Evolutionary conservation across 345 rosid species (phyloP).

Genomic region (Lumnitzera racemosa): DNA sequence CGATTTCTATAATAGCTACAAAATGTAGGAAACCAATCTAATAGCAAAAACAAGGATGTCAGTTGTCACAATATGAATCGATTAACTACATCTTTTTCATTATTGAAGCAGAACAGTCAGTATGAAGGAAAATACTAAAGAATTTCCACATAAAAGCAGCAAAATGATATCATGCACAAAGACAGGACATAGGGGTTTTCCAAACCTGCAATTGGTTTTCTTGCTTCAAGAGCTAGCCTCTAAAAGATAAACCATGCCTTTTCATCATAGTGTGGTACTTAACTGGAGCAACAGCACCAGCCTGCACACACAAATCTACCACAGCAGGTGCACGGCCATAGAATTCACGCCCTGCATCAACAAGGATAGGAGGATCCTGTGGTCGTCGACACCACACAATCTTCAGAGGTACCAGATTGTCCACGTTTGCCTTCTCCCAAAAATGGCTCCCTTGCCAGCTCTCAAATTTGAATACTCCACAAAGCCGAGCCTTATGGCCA

Average conservation of each 20-base stretch:
- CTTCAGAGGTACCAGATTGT: conserved; percentile 72
- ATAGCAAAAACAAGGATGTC: too few species aligned
- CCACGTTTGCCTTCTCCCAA: conserved; percentile 73
- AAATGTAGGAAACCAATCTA: too few species aligned
- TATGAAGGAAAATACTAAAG: too few species aligned
- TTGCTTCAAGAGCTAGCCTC: too few species aligned
- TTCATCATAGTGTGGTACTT: conserved; percentile 70
- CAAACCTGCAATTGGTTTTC: too few species aligned
- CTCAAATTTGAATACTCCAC: conserved; percentile 79
- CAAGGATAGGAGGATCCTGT: conserved; percentile 69
- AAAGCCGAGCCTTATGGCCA: conserved; percentile 75
- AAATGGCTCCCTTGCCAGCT: conserved; percentile 71
- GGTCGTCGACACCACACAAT: conserved; percentile 70
- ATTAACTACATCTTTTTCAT: too few species aligned
- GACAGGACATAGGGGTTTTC: too few species aligned
- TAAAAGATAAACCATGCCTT: conserved; percentile 40
- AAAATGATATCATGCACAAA: too few species aligned
- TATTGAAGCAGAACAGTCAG: too few species aligned
- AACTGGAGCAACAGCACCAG: conserved; percentile 52
- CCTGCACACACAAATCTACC: conserved; percentile 65
- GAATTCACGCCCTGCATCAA: conserved; percentile 50
- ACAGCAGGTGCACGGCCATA: conserved; percentile 89
- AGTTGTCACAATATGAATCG: too few species aligned
- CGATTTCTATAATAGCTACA: too few species aligned
- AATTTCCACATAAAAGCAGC: too few species aligned